Conservation (phyloP, 805 yeast genomes). For the Teunomyces stri region DNA sequence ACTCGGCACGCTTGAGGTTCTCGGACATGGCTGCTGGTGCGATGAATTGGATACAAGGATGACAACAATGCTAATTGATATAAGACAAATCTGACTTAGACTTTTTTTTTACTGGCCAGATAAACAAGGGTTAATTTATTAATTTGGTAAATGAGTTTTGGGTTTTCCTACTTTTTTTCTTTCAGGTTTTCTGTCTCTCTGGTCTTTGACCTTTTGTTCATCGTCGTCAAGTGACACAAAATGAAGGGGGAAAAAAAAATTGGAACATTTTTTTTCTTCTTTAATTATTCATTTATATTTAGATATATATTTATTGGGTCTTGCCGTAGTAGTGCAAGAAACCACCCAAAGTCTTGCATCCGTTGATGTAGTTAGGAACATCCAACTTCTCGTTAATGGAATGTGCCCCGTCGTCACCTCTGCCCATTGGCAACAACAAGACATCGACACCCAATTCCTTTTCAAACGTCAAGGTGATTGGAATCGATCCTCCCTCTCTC, state of each 20-base stretch:
- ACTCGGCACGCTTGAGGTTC: constrained; percentile 46
- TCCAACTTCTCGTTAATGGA: constrained; percentile 95
- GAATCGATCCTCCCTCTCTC: constrained; percentile 99
- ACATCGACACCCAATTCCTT: constrained; percentile 81
- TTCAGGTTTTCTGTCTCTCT: not conserved
- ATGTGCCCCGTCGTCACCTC: constrained; percentile 99
- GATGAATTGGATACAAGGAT: not conserved
- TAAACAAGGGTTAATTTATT: no score
- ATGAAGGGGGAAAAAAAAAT: not conserved
- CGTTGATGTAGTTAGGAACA: constrained; percentile 84
- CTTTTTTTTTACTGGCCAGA: no score
- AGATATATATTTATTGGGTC: constrained; percentile 5
- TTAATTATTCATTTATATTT: no score
- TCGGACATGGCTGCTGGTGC: constrained; percentile 35
- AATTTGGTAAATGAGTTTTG: not conserved
- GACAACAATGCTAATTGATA: not conserved
- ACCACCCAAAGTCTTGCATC: constrained; percentile 90
- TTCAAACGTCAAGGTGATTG: constrained; percentile 93
- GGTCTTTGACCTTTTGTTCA: not conserved
- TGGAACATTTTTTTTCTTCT: no score
- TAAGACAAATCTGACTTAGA: not conserved
- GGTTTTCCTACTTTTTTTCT: not conserved
- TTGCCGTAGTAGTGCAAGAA: constrained; percentile 80
- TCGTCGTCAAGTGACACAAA: not conserved
- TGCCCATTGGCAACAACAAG: constrained; percentile 91